Evolutionary conservation across 2,329 filamentous ascomycete genomes (phyloP).

Genomic region (Pyricularia sp.): DNA sequence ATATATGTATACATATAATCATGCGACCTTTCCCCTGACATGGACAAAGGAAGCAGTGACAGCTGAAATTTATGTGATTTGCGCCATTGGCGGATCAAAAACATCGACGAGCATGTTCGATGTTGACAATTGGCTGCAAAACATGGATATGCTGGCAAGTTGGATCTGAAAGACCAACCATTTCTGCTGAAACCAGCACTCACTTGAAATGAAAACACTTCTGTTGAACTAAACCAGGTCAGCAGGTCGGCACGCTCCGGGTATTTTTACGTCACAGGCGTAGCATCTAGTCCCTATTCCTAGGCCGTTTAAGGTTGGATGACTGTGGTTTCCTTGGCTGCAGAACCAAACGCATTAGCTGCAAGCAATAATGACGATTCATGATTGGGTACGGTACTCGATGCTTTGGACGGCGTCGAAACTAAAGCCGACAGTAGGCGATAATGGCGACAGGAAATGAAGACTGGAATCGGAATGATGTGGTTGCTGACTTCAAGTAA

Average conservation of each 20-base stretch:
- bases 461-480: background rate
- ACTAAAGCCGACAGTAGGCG: constrained; percentile 13
- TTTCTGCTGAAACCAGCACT: background rate
- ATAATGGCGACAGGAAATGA: background rate
- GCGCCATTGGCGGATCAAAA: background rate
- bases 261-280: constrained; percentile 1
- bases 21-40: background rate
- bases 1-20: background rate
- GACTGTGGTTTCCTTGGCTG: background rate
- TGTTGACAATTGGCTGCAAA: background rate
- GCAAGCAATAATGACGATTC: background rate
- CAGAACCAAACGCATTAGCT: background rate
- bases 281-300: background rate
- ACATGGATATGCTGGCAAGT: background rate
- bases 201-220: background rate
- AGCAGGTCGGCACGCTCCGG: constrained; percentile 1
- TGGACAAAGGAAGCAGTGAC: background rate
- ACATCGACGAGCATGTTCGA: background rate
- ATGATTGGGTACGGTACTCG: background rate
- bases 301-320: background rate
- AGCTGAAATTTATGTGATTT: background rate
- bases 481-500: background rate
- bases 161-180: background rate
- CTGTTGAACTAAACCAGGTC: background rate
- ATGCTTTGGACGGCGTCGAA: background rate